These are phyloP conservation scores for Boletellus ananiceps DNA, from an alignment of 768 basidiomycete species.

Conservation along the genomic window DNA sequence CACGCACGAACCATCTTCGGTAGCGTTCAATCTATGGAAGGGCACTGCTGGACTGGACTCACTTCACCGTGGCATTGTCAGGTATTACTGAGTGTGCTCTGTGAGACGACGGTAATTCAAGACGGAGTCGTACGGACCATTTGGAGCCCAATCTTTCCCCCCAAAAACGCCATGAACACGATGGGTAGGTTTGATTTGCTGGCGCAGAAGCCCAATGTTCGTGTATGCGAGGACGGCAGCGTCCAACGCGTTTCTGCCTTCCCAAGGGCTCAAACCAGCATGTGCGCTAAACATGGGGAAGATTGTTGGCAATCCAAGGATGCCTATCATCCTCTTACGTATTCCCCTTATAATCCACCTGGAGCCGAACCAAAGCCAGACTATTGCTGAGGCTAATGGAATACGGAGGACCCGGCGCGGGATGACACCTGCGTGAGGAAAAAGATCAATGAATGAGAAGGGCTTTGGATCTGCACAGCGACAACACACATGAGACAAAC, in stretches of 20 bases:
- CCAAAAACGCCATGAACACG: slow-evolving; percentile 78
- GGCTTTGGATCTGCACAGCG: background rate
- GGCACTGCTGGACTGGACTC: slow-evolving; percentile 17
- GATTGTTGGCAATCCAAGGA: background rate
- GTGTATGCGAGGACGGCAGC: slow-evolving; percentile 85
- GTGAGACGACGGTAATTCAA: background rate
- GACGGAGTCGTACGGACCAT: slow-evolving; percentile 41
- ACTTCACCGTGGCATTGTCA: slow-evolving; percentile 72
- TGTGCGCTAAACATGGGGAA: slow-evolving; percentile 51
- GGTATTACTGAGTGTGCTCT: slow-evolving; percentile 59
- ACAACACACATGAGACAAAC: slow-evolving; percentile 64
- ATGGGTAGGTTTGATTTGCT: slow-evolving; percentile 73
- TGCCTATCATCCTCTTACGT: slow-evolving; percentile 43
- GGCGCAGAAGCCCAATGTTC: slow-evolving; percentile 73
- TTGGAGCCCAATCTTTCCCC: slow-evolving; percentile 71
- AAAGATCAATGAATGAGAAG: background rate
- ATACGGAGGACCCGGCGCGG: slow-evolving; percentile 69
- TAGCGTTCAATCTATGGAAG: background rate
- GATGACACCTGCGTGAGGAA: slow-evolving; percentile 59
- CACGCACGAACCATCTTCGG: slow-evolving; percentile 66
- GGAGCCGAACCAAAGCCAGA: slow-evolving; percentile 56
- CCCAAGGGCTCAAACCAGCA: slow-evolving; percentile 78
- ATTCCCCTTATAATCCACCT: slow-evolving; percentile 67
- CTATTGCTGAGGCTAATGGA: slow-evolving; percentile 62
- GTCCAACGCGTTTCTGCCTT: slow-evolving; percentile 78